Evolutionary conservation across 2,329 filamentous ascomycete species (phyloP).

Genomic region (Penicillium verrucosum): DNA sequence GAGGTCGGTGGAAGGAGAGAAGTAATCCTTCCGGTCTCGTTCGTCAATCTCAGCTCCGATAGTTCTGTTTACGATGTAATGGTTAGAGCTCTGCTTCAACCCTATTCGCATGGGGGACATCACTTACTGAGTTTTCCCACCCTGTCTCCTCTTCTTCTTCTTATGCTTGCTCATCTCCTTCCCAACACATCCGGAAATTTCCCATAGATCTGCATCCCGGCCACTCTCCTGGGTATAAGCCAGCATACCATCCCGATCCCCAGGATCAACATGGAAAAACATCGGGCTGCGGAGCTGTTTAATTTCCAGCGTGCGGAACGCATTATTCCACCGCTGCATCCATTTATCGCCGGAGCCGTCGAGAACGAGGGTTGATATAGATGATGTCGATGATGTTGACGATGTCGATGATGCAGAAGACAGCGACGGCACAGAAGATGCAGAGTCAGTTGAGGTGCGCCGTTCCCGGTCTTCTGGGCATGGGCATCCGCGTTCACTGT

Average conservation of each 20-base stretch:
- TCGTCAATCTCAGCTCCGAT: slow-evolving; percentile 56
- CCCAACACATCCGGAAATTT: slow-evolving; percentile 71
- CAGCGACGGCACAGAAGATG: slow-evolving; percentile 23
- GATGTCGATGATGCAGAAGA: slow-evolving; percentile 10
- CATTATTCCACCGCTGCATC: slow-evolving; percentile 68
- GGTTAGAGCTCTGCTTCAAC: slow-evolving; percentile 4
- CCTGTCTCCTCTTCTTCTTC: slow-evolving; percentile 68
- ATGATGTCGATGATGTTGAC: slow-evolving; percentile 14
- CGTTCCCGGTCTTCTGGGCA: slow-evolving; percentile 7
- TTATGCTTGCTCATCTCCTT: slow-evolving; percentile 78
- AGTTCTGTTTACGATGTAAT: neutral
- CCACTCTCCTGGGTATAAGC: slow-evolving; percentile 63
- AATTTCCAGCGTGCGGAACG: slow-evolving; percentile 68
- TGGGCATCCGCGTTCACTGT: slow-evolving; percentile 11
- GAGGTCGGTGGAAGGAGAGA: slow-evolving; percentile 59
- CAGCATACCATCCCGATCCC: slow-evolving; percentile 69
- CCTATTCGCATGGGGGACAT: neutral
- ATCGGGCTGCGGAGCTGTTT: slow-evolving; percentile 71
- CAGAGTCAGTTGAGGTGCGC: slow-evolving; percentile 17
- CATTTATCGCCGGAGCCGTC: slow-evolving; percentile 63
- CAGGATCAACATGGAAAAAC: slow-evolving; percentile 78
- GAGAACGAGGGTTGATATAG: slow-evolving; percentile 58
- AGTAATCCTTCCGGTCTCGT: slow-evolving; percentile 67
- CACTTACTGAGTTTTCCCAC: slow-evolving; percentile 44
- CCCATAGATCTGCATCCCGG: slow-evolving; percentile 61